Evolutionary conservation across 306 rosid genomes (phyloP), one percentile per base, ranked within the genome.

Genomic region (Trichosanthes cucumerina): DNA sequence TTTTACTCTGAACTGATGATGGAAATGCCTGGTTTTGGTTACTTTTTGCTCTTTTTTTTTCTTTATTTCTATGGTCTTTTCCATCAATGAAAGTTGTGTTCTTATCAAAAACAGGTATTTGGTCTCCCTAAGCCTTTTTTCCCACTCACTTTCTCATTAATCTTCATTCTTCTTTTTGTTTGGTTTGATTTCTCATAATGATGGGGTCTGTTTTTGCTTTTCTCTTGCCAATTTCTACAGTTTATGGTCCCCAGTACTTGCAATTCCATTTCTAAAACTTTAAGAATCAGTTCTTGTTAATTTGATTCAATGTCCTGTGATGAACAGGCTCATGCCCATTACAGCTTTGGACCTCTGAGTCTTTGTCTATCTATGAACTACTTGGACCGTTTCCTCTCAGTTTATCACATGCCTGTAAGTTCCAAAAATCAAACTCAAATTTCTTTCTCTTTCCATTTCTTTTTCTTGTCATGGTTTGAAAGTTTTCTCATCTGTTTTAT

Each of bases 361-460:
- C 47, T 89, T 28, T 88, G 82, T 82, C 89, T 91, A 28, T 81
- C 92, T 19, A 85, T 87, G 82, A 93, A 91, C 84, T 93, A 93
- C 87, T 78, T 88, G 82, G 98, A 93, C 83, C 93, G 97, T 59
- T 90, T 90, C 84, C 88, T 91, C 53, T 90, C 97, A 24, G 50
- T 80, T 4, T 63, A 82, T 82, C 82, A 88, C 71, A 82, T 87
- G 50, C 88, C 85, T 68, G 98, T 91, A 85, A 90, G 97, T 83
- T 83, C 56, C 14, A 68, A 47, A 52, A 39, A 34, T 15, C 70
- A 60, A 73, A 75, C 58, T 2, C 44, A 16, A 3, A 2, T 49
- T 18, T 18, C 13, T 52, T 38, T 79, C 74, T 77, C 53, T 66
- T 49, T 43, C 50, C 4, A 41, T 80, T 39, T 28, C 75, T 73